Base-by-base conservation (phyloP, 345 rosid species). In the Rhodamnia rubescens region DNA sequence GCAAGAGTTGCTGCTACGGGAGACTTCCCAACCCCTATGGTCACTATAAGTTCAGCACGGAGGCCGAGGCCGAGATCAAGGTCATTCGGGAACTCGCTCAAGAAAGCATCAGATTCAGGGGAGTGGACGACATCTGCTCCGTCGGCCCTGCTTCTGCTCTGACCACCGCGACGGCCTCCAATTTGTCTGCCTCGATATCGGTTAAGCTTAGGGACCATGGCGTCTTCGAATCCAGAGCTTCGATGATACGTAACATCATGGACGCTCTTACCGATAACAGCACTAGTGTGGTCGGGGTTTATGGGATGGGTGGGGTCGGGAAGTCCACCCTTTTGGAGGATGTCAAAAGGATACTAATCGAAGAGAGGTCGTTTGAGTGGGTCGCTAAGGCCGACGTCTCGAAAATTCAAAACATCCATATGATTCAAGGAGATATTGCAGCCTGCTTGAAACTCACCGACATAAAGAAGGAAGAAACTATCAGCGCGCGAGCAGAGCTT, bases 261-360 rank as follows among this genome's bases (percentile, higher is more conserved):
- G 74, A 0, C 8, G 74, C 75, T 32, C 75, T 64, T 4, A 22
- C 22, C 6, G 1, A 64, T 16, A 0, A 64, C 75, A 16, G 0
- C 12, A 64, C 7, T 15, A 64, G 75, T 1, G 75, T 29, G 22
- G 42, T 64, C 22, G 75, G 42, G 75, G 11, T 64, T 0, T 1
- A 16, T 3, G 75, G 75, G 3, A 64, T 64, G 42, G 75, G 75
- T 0, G 75, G 75, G 22, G 1, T 64, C 12, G 75, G 75, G 22
- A 64, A 64, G 44, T 64, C 75, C 44, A 64, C 75, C 11, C 22
- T 29, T 29, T 64, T 64, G 44, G 22, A 0, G 0, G 42, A 64
- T 3, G 22, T 4, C 1, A 0, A 64, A 8, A 64, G 44, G 22
- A 64, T 0, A 0, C 7, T 29, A 64, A 3, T 0, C 0, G 0